Evolutionary conservation across 257 asterid genomes (phyloP).

Genomic region (Sherardia arvensis): DNA sequence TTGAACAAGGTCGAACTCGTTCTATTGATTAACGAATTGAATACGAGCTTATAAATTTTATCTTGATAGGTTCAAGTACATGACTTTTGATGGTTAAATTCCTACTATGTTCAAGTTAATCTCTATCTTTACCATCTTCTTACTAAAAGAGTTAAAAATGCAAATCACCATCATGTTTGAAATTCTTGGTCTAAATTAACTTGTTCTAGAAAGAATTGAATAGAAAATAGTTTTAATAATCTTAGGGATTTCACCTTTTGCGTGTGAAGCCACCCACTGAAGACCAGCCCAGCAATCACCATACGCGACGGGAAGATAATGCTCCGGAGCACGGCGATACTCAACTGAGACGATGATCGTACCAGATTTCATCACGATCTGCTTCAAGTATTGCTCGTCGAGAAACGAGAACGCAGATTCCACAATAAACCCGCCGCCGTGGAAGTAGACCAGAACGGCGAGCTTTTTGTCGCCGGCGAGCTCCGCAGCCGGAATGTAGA

Average conservation of each 20-base stretch:
- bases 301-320: slow-evolving; percentile 31
- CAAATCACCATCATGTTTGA: too few relatives aligned
- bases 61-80: too few relatives aligned
- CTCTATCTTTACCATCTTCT: too few relatives aligned
- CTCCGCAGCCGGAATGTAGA: slow-evolving; percentile 17
- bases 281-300: slow-evolving; percentile 41
- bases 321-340: slow-evolving; percentile 44
- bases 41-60: too few relatives aligned
- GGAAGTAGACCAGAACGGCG: slow-evolving; percentile 24
- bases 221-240: too few relatives aligned
- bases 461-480: slow-evolving; percentile 10
- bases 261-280: slow-evolving; percentile 24
- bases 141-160: too few relatives aligned
- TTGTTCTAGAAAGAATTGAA: too few relatives aligned
- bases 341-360: slow-evolving; percentile 19
- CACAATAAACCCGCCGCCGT: slow-evolving; percentile 20
- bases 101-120: too few relatives aligned
- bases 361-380: slow-evolving; percentile 7
- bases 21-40: too few relatives aligned
- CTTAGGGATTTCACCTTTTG: background rate
- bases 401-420: slow-evolving; percentile 23
- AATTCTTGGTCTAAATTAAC: too few relatives aligned
- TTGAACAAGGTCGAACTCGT: too few relatives aligned
- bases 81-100: too few relatives aligned
- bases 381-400: slow-evolving; percentile 14